These are phyloP conservation scores for Coniochaeta hoffmannii DNA, from an alignment of 2,329 filamentous ascomycete genomes.

Conservation along the genomic window DNA sequence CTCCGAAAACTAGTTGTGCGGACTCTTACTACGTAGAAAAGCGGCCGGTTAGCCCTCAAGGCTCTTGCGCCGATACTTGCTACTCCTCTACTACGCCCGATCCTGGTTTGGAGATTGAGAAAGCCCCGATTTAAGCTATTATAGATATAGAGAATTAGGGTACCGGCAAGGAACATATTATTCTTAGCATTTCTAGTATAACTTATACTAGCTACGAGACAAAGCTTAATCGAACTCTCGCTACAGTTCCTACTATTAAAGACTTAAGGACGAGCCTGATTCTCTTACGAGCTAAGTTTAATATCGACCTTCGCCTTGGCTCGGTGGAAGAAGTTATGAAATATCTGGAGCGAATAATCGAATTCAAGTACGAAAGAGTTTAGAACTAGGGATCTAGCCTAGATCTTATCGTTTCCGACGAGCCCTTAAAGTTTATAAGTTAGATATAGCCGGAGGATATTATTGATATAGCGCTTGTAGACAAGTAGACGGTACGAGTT, in stretches of 20 bases:
- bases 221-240: constrained; percentile 50
- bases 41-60: not conserved
- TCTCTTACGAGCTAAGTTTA: constrained; percentile 57
- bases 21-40: too few relatives aligned
- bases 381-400: constrained; percentile 38
- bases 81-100: not conserved
- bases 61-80: constrained; percentile 10
- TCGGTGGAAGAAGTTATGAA: constrained; percentile 38
- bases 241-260: constrained; percentile 36
- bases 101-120: too few relatives aligned
- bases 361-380: constrained; percentile 51
- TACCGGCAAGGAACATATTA: constrained; percentile 47
- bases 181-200: constrained; percentile 59
- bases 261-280: constrained; percentile 58
- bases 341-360: constrained; percentile 47
- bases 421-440: constrained; percentile 27
- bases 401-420: constrained; percentile 37
- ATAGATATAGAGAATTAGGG: constrained; percentile 24
- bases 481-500: constrained; percentile 32
- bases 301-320: constrained; percentile 32
- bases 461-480: constrained; percentile 25
- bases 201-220: constrained; percentile 67
- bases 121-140: too few relatives aligned
- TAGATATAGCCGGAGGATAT: constrained; percentile 34
- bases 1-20: not conserved